Conservation (phyloP, 2,329 filamentous ascomycete species). For the Colletotrichum limetticola region DNA sequence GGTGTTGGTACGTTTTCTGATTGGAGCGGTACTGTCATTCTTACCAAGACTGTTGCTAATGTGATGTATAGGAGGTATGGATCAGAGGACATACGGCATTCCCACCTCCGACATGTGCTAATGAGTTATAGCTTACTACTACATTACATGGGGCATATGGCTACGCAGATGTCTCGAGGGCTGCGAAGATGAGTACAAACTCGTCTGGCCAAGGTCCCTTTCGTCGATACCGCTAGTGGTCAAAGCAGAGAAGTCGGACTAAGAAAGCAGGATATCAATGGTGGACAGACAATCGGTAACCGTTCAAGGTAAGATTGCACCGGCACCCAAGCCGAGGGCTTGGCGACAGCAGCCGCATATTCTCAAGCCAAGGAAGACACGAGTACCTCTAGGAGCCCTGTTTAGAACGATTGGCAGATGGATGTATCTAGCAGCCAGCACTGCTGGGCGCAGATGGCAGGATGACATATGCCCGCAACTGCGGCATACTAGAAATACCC, state of each 20-base stretch:
- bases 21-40: neutral
- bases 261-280: neutral
- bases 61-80: constrained; percentile 39
- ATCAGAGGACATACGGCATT: neutral
- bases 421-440: neutral
- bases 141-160: constrained; percentile 87
- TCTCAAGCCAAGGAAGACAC: too few relatives aligned
- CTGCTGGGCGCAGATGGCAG: neutral
- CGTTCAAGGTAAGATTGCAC: neutral
- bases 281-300: neutral
- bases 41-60: constrained; percentile 39
- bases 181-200: constrained; percentile 75
- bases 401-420: neutral
- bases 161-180: constrained; percentile 80
- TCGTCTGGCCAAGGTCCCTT: constrained; percentile 75
- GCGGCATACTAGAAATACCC: neutral
- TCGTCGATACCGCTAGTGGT: constrained; percentile 62
- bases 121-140: constrained; percentile 72
- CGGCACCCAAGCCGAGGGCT: neutral
- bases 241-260: constrained; percentile 43
- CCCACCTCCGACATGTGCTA: constrained; percentile 2
- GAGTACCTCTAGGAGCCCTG: neutral
- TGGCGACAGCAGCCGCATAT: neutral
- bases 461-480: neutral
- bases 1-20: constrained; percentile 65